Percentiles rank a stretch among this genome's conserved stretches.
phyloP scores from a whole-genome alignment of 2,329 filamentous ascomycete genomes.

The Cladobotryum mycophilum region DNA sequence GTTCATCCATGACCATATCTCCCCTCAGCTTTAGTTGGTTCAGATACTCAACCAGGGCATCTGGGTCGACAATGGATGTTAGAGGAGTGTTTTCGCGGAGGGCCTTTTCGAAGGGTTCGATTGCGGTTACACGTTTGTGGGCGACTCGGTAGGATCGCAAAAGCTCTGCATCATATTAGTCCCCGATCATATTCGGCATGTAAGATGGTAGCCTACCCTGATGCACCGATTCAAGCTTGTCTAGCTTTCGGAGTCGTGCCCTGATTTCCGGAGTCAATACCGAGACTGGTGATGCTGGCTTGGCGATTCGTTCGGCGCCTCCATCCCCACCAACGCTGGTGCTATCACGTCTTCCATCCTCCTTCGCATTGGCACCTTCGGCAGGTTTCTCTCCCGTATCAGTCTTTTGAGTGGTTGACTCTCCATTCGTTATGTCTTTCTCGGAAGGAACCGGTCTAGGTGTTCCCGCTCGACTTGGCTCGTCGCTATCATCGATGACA shows the following conservation, averaged over 20 bases:
- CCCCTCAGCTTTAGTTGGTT: slow-evolving; percentile 78
- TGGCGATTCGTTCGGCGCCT: slow-evolving; percentile 8
- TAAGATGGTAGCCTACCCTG: slow-evolving; percentile 52
- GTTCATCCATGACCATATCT: slow-evolving; percentile 89
- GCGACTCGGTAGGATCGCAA: slow-evolving; percentile 88
- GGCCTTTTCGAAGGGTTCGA: slow-evolving; percentile 88
- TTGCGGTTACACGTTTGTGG: slow-evolving; percentile 76
- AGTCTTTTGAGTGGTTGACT: slow-evolving; percentile 12
- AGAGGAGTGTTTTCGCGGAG: slow-evolving; percentile 89
- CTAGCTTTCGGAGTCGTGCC: slow-evolving; percentile 73
- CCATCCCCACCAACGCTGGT: slow-evolving; percentile 12
- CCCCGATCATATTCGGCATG: not conserved
- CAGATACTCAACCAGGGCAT: slow-evolving; percentile 81
- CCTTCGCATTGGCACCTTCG: slow-evolving; percentile 17
- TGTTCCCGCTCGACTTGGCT: slow-evolving; percentile 55
- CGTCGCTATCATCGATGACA: slow-evolving; percentile 77
- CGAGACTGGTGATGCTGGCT: slow-evolving; percentile 16
- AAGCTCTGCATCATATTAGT: slow-evolving; percentile 48
- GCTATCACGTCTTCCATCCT: slow-evolving; percentile 14
- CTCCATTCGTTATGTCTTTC: slow-evolving; percentile 23
- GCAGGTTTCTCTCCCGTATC: slow-evolving; percentile 19
- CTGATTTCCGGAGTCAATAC: slow-evolving; percentile 71
- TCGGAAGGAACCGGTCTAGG: slow-evolving; percentile 39
- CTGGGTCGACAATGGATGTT: slow-evolving; percentile 79
- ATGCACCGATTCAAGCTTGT: slow-evolving; percentile 83